These are phyloP conservation scores for Dalbergia oliveri DNA, from an alignment of 306 rosid genomes.

Conservation along the genomic window DNA sequence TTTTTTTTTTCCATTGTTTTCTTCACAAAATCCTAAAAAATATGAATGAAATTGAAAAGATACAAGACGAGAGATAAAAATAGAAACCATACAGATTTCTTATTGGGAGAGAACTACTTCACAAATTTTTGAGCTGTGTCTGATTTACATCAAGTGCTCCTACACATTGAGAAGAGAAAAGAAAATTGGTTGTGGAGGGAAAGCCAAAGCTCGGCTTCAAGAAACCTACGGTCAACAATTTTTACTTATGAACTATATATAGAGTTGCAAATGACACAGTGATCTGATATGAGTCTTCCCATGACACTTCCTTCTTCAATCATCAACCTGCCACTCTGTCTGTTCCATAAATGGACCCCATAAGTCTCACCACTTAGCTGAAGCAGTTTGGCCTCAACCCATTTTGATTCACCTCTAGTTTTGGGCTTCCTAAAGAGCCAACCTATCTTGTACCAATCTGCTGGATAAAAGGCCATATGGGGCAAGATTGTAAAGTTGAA, in stretches of 20 bases:
- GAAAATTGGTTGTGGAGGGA: not conserved
- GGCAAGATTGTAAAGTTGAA: constrained; percentile 60
- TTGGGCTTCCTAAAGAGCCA: constrained; percentile 61
- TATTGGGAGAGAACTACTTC: constrained; percentile 8
- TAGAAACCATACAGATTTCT: not conserved
- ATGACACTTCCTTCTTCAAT: constrained; percentile 78
- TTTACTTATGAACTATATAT: constrained; percentile 33
- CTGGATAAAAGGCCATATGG: constrained; percentile 73
- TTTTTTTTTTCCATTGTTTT: too few species aligned
- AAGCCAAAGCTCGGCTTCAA: constrained; percentile 30
- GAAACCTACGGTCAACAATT: constrained; percentile 13
- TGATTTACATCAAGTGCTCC: constrained; percentile 38
- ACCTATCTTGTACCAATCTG: constrained; percentile 63
- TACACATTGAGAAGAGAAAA: constrained; percentile 22
- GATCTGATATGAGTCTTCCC: constrained; percentile 60
- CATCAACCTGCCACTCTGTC: constrained; percentile 61
- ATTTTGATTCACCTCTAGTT: constrained; percentile 49
- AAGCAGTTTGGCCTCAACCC: constrained; percentile 62
- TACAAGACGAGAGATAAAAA: too few species aligned
- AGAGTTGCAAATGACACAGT: constrained; percentile 61
- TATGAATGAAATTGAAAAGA: too few species aligned
- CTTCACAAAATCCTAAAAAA: too few species aligned
- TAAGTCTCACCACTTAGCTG: constrained; percentile 63
- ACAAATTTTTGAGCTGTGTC: constrained; percentile 14
- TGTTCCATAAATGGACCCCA: constrained; percentile 85